Evolutionary conservation across 2,329 filamentous ascomycete species (phyloP).

Genomic region (Exophiala mesophila): DNA sequence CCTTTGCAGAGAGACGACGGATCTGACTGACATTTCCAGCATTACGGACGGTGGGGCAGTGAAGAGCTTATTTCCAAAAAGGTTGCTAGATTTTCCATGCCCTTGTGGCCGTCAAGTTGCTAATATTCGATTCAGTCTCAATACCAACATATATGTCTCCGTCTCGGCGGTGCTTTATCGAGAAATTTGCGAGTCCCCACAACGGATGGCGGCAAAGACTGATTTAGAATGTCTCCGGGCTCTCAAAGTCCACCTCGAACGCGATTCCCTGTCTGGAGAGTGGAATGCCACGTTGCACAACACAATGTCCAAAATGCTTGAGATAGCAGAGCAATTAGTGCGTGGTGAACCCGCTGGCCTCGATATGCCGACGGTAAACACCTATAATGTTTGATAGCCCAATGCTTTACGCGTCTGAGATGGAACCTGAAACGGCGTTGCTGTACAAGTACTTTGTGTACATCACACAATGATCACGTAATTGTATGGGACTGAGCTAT

Average conservation of each 20-base stretch:
- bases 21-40: not conserved
- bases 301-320: not conserved
- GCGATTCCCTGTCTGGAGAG: slow-evolving; percentile 2
- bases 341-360: not conserved
- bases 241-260: not conserved
- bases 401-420: too few species aligned
- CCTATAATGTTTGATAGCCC: too few species aligned
- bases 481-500: too few species aligned
- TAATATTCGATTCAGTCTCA: not conserved
- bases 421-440: too few species aligned
- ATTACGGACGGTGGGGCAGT: not conserved
- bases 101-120: not conserved
- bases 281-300: slow-evolving; percentile 2
- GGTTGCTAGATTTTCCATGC: too few species aligned
- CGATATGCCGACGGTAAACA: not conserved
- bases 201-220: slow-evolving; percentile 1
- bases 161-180: not conserved
- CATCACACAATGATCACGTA: too few species aligned
- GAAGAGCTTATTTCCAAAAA: not conserved
- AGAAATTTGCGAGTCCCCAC: not conserved
- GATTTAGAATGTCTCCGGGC: slow-evolving; percentile 3
- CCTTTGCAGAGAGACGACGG: not conserved
- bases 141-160: not conserved
- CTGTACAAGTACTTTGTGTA: too few species aligned
- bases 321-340: not conserved